Evolutionary conservation across 495 filamentous ascomycete genomes (phyloP), one percentile per base, ranked within the genome.

Genomic region (Parachaetomium inaequale): DNA sequence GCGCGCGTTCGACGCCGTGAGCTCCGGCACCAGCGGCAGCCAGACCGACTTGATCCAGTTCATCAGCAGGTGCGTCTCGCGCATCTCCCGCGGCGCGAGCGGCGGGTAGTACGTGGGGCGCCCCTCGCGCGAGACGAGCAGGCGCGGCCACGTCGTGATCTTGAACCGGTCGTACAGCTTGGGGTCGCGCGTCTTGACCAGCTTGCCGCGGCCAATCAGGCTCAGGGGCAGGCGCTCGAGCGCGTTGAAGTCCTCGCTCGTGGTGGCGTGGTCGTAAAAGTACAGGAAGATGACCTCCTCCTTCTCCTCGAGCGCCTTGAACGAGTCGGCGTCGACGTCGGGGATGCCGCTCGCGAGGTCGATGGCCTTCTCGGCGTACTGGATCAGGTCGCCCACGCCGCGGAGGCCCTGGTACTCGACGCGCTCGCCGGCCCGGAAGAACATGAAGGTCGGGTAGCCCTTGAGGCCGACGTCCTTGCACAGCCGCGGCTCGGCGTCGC

Each of bases 211-310:
- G 19, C 95, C 95, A 60, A 98, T 89, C 40, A 98, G 82, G 68
- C 84, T 89, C 29, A 97, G 80, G 8, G 89, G 88, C 28, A 98
- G 73, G 21, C 92, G 87, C 46, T 98, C 93, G 59, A 98, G 76
- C 21, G 93, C 92, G 65, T 79, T 78, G 71, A 98, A 96, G 75
- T 98, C 94, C 74, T 98, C 94, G 58, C 77, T 84, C 0, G 91
- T 93, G 2, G 94, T 96, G 29, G 94, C 94, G 59, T 94, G 85
- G 70, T 98, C 95, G 74, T 96, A 98, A 73, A 98, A 93, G 76
- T 97, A 98, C 66, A 96, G 74, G 72, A 98, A 98, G 47, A 97
- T 87, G 62, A 98, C 94, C 59, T 96, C 93, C 66, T 96, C 89
- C 55, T 87, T 93, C 80, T 95, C 84, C 75, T 98, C 95, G 68